Evolutionary conservation across 179 eudicot genomes (phyloP).

Genomic region (Camellia oleifera): DNA sequence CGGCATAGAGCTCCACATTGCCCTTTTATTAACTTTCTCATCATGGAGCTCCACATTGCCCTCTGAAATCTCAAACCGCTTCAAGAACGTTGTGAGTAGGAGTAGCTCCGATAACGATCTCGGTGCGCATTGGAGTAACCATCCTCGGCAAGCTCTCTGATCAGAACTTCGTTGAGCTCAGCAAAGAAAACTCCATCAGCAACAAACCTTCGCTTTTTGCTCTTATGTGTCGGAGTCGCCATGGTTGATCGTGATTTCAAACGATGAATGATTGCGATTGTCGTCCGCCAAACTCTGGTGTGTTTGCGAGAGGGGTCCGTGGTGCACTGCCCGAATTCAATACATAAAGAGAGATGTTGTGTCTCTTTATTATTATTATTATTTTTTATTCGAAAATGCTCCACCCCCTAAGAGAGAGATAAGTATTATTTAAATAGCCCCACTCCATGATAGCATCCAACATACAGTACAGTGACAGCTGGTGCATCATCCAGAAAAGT

Average conservation of each 20-base stretch:
- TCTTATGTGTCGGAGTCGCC: neutral
- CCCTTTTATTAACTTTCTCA: constrained; percentile 78
- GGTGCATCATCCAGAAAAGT: too few species aligned
- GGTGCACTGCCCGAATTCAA: too few species aligned
- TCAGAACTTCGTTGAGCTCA: constrained; percentile 62
- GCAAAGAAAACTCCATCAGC: constrained; percentile 72
- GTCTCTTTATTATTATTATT: too few species aligned
- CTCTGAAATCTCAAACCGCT: constrained; percentile 72
- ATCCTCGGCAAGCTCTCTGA: constrained; percentile 65
- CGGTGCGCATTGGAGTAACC: constrained; percentile 68
- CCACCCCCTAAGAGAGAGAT: too few species aligned
- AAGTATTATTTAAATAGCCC: too few species aligned
- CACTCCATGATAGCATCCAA: too few species aligned
- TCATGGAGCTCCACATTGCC: constrained; percentile 67
- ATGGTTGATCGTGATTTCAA: neutral
- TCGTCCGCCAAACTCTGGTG: too few species aligned
- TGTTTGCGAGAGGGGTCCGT: too few species aligned
- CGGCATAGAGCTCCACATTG: constrained; percentile 70
- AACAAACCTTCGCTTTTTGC: constrained; percentile 28
- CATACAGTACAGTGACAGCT: too few species aligned
- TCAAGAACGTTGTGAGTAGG: constrained; percentile 53
- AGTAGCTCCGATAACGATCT: constrained; percentile 50
- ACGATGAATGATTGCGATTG: too few species aligned
- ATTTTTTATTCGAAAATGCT: too few species aligned
- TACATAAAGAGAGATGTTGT: too few species aligned